Evolutionary conservation across 1,139 yeast species (phyloP).

Genomic region (Taphrina flavorubra): DNA sequence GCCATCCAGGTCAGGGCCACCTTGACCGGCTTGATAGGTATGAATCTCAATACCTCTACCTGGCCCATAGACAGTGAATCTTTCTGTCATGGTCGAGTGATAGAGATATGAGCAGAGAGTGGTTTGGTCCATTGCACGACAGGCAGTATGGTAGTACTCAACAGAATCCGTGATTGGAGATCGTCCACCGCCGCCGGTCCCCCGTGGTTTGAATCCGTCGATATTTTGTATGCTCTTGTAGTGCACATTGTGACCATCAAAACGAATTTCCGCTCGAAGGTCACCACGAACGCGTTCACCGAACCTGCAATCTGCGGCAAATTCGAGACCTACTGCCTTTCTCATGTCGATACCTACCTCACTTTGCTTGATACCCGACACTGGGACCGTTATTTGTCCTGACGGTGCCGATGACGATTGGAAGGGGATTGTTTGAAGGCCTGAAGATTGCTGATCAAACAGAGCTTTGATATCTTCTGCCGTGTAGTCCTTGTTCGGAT

Average conservation of each 20-base stretch:
- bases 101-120: slow-evolving; percentile 1
- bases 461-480: not conserved
- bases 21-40: not conserved
- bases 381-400: not conserved
- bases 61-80: not conserved
- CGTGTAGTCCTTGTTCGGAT: not conserved
- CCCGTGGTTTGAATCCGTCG: not conserved
- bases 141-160: not conserved
- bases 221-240: not conserved
- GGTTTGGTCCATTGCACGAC: not conserved
- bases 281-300: not conserved
- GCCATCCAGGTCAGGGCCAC: not conserved
- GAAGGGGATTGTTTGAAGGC: not conserved
- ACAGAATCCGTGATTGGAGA: not conserved
- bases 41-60: slow-evolving; percentile 1
- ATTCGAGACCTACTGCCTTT: not conserved
- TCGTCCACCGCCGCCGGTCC: slow-evolving; percentile 4
- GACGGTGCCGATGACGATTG: not conserved
- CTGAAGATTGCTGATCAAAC: not conserved
- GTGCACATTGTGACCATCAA: not conserved
- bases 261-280: not conserved
- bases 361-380: not conserved
- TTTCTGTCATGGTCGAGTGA: not conserved
- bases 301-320: not conserved
- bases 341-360: not conserved